These are phyloP conservation scores for Linum usitatissimum DNA, from an alignment of 345 rosid species.

Conservation along the genomic window DNA sequence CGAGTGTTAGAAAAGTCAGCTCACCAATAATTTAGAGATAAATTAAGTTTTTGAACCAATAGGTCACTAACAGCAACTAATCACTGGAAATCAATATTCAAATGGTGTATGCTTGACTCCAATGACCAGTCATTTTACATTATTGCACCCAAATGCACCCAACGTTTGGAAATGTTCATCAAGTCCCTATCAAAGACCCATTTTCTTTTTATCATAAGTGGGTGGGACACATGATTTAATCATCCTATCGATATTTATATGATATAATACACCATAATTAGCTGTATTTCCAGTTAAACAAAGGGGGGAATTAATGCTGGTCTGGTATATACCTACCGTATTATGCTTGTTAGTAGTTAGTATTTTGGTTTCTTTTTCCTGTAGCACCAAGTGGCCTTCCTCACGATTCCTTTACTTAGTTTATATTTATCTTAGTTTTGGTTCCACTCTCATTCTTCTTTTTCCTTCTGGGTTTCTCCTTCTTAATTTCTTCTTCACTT, in stretches of 20 bases:
- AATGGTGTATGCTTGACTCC: conserved; percentile 6
- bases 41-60: no score
- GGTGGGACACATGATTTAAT: no score
- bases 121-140: conserved; percentile 15
- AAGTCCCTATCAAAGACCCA: conserved; percentile 12
- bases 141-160: neutral
- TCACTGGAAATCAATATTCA: neutral
- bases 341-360: no score
- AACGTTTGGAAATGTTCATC: neutral
- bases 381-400: neutral
- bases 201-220: neutral
- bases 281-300: no score
- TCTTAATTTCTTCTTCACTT: neutral
- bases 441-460: neutral
- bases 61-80: no score
- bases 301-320: no score
- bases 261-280: no score
- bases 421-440: neutral
- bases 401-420: neutral
- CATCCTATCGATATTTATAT: no score
- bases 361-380: neutral
- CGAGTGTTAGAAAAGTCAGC: no score
- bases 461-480: neutral
- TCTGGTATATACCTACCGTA: no score
- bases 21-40: no score